Evolutionary conservation across 306 rosid species (phyloP).

Genomic region (Prunus davidiana): DNA sequence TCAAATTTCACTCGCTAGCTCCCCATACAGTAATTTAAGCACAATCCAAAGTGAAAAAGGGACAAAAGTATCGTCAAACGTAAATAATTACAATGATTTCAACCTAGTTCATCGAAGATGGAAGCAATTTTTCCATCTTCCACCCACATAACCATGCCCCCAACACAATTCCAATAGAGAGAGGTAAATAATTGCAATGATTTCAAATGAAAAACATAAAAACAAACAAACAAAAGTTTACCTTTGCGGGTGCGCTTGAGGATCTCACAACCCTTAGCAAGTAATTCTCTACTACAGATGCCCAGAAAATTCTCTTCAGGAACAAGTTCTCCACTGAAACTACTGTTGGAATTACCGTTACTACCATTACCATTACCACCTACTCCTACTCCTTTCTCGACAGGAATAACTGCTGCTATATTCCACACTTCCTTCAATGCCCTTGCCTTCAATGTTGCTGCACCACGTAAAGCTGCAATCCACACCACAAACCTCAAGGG

Average conservation of each 20-base stretch:
- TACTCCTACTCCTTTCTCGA: conserved; percentile 56
- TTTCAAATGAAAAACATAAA: neutral
- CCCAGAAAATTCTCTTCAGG: conserved; percentile 74
- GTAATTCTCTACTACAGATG: conserved; percentile 61
- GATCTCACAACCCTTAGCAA: conserved; percentile 78
- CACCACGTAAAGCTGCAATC: conserved; percentile 81
- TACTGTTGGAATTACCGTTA: conserved; percentile 50
- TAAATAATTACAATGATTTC: neutral
- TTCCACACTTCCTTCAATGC: conserved; percentile 91
- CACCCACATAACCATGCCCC: neutral
- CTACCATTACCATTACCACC: conserved; percentile 12
- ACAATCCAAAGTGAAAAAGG: neutral
- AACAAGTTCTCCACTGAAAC: conserved; percentile 65
- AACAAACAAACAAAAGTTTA: conserved; percentile 6
- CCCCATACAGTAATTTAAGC: neutral
- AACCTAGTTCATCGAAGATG: neutral
- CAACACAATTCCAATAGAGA: neutral
- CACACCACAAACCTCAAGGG: conserved; percentile 2
- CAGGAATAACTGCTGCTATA: conserved; percentile 80
- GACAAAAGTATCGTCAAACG: neutral
- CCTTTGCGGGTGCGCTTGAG: conserved; percentile 95
- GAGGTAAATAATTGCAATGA: no score
- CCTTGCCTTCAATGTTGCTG: conserved; percentile 95
- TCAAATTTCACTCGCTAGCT: neutral
- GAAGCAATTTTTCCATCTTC: neutral